phyloP scores from a whole-genome alignment of 352 stramenopile genomes.

The Phytophthora lateralis region DNA sequence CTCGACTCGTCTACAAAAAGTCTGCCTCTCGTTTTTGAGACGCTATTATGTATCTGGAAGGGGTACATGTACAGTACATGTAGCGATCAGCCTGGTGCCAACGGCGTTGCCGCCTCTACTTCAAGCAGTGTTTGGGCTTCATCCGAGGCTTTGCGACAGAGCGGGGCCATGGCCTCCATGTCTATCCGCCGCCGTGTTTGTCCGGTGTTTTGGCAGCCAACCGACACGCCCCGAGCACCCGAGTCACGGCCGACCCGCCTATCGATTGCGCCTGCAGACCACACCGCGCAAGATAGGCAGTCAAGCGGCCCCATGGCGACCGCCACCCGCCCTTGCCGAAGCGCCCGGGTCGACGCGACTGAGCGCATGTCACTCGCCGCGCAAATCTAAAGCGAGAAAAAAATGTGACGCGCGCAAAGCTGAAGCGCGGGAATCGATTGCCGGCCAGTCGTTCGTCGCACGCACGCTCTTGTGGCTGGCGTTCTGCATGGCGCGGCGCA shows the following conservation, averaged over 20 bases:
- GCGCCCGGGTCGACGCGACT: constrained; percentile 12
- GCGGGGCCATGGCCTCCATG: constrained; percentile 3
- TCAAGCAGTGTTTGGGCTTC: constrained; percentile 10
- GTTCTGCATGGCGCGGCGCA: constrained; percentile 15
- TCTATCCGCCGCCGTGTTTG: constrained; percentile 19
- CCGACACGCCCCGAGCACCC: background rate
- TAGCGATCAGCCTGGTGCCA: background rate
- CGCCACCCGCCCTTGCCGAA: background rate
- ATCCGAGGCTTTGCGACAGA: constrained; percentile 24
- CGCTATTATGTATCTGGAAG: too few species aligned
- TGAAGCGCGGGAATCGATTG: constrained; percentile 8
- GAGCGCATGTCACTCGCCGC: constrained; percentile 9
- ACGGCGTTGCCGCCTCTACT: background rate
- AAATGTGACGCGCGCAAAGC: constrained; percentile 32
- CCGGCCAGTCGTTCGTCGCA: constrained; percentile 32
- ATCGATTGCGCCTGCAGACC: constrained; percentile 6
- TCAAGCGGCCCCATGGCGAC: background rate
- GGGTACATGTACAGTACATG: too few species aligned
- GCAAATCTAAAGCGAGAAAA: constrained; percentile 22
- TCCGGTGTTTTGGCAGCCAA: constrained; percentile 37
- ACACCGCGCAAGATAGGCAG: constrained; percentile 24
- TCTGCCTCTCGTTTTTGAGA: too few species aligned
- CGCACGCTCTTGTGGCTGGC: constrained; percentile 11
- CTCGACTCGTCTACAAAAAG: constrained; percentile 1
- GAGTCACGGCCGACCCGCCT: constrained; percentile 21